Conservation (phyloP, 1,284 basidiomycete genomes). For the Coniferiporia weirii region DNA sequence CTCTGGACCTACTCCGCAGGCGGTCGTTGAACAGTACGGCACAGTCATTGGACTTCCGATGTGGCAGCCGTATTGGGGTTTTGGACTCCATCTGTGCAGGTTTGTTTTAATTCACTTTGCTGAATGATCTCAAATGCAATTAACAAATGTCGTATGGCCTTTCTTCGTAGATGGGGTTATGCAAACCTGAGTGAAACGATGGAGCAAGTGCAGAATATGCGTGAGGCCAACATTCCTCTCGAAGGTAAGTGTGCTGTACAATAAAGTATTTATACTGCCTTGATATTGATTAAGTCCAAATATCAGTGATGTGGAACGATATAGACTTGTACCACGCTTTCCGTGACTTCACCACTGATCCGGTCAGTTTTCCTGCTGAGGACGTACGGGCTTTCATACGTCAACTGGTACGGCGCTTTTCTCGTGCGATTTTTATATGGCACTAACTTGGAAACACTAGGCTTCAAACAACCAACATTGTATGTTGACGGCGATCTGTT, state of each 20-base stretch:
- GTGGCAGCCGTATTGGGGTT: conserved; percentile 65
- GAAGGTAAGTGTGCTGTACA: conserved; percentile 30
- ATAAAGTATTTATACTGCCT: not conserved
- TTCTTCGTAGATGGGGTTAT: conserved; percentile 48
- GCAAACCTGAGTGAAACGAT: conserved; percentile 40
- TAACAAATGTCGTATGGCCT: not conserved
- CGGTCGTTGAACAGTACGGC: conserved; percentile 66
- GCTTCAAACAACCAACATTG: conserved; percentile 39
- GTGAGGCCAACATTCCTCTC: conserved; percentile 56
- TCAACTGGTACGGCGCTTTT: conserved; percentile 44
- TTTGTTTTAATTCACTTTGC: conserved; percentile 25
- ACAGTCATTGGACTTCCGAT: conserved; percentile 53
- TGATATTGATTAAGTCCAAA: not conserved
- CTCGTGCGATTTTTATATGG: not conserved
- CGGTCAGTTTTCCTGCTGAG: conserved; percentile 53
- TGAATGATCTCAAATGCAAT: not conserved
- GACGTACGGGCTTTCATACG: conserved; percentile 57
- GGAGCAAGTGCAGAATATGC: conserved; percentile 53
- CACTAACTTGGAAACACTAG: conserved; percentile 19
- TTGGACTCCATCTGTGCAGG: conserved; percentile 69
- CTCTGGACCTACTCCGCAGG: conserved; percentile 59
- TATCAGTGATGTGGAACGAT: conserved; percentile 53
- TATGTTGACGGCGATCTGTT: conserved; percentile 19
- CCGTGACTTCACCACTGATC: conserved; percentile 67
- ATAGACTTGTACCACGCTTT: conserved; percentile 67